These are phyloP conservation scores for Cercospora citrullina DNA, from an alignment of 2,329 filamentous ascomycete genomes.

Conservation along the genomic window DNA sequence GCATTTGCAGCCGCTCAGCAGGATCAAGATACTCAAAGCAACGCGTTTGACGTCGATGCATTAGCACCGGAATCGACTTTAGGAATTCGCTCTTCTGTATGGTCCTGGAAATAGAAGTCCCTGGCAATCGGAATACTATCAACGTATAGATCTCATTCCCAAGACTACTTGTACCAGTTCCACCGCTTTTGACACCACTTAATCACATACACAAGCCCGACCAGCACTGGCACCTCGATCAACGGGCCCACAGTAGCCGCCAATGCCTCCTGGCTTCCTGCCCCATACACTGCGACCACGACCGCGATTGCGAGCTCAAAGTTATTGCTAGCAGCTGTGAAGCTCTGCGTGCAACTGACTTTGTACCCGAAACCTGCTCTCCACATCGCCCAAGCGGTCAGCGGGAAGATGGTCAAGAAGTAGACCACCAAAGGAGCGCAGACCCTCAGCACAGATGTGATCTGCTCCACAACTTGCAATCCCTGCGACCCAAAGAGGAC, in stretches of 20 bases:
- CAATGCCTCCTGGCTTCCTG: conserved; percentile 74
- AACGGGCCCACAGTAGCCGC: conserved; percentile 81
- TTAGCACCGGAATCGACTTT: neutral
- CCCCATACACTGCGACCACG: conserved; percentile 76
- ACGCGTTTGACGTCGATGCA: neutral
- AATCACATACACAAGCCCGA: conserved; percentile 74
- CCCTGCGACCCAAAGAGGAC: conserved; percentile 85
- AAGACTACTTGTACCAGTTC: conserved; percentile 50
- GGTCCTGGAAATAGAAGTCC: neutral
- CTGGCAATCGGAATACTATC: neutral
- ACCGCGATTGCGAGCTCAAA: conserved; percentile 92
- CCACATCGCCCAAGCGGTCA: conserved; percentile 62
- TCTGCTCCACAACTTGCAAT: conserved; percentile 72
- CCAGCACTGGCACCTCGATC: conserved; percentile 80
- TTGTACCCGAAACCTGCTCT: conserved; percentile 74
- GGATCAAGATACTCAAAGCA: neutral
- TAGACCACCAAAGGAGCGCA: conserved; percentile 80
- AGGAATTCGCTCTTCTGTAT: neutral
- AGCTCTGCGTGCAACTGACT: conserved; percentile 73
- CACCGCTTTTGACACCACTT: conserved; percentile 59
- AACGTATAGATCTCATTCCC: neutral
- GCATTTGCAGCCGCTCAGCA: neutral
- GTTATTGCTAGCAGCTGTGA: conserved; percentile 89
- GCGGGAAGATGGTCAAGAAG: conserved; percentile 68
- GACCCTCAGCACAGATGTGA: conserved; percentile 78